A percentile compares a stretch with the other conserved stretches of the same genome.
These are phyloP conservation scores for Syzygium syzygioides DNA, from an alignment of 441 rosid species.

Conservation along the genomic window DNA sequence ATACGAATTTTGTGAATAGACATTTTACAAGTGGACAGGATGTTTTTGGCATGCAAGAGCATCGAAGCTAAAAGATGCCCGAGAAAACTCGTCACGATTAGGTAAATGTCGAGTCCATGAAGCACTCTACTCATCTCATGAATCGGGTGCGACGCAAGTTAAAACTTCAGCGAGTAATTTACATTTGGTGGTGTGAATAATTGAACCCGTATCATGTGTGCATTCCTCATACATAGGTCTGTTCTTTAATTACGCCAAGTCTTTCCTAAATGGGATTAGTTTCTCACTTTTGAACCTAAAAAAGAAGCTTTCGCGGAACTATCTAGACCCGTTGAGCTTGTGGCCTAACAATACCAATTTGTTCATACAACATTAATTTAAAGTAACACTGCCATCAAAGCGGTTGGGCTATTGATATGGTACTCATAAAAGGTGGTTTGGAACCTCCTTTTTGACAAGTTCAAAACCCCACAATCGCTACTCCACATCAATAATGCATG, in stretches of 20 bases:
- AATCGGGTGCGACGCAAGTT: rapidly evolving
- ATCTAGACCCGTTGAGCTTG: background rate
- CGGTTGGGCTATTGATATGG: background rate
- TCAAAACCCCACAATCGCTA: background rate
- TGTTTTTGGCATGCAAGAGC: background rate
- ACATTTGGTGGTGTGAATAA: background rate
- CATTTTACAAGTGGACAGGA: background rate
- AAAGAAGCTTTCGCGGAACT: background rate
- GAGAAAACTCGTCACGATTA: background rate
- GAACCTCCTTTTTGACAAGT: background rate
- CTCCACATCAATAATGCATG: background rate
- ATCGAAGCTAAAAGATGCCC: background rate
- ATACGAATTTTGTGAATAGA: background rate
- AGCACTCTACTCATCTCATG: background rate
- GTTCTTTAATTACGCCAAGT: background rate
- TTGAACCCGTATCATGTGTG: background rate
- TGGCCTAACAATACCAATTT: background rate
- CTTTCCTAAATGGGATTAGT: background rate
- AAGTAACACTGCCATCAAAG: background rate
- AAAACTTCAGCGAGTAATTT: background rate
- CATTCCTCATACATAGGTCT: background rate
- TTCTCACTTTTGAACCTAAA: background rate
- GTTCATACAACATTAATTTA: background rate
- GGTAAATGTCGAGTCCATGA: background rate
- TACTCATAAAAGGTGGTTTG: background rate